Evolutionary conservation across 352 stramenopile species (phyloP), one percentile per base, ranked within the genome.

Genomic region (Globisporangium polare): DNA sequence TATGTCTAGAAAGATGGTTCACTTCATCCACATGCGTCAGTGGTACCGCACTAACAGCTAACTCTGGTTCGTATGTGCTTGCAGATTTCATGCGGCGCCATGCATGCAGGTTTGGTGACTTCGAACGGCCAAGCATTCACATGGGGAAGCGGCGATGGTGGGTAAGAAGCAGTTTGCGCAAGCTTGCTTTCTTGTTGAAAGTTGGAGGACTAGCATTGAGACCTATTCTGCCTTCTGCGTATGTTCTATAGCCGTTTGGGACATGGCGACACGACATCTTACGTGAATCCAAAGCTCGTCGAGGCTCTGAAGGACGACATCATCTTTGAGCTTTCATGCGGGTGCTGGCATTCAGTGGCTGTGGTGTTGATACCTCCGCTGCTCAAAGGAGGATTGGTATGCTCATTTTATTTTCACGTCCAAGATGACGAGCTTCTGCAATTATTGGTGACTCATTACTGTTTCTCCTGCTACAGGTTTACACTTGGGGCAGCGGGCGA

Each of bases 401-500:
- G 60, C n/a, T 15, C 18, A 18, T 29, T 26, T 18, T 27, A 9
- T 55, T 5, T 9, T 18, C 13, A 10, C 12, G 17, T 27, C 20
- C 5, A 12, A 4, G 12, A 18, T 53, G 47, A 5, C 37, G 10
- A 26, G 33, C 5, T n/a, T 45, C 17, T 49, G 27, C 26, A 41
- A 18, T 15, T 37, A 5, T 26, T n/a, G 53, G 6, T 46, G 15
- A 26, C 10, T 15, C 7, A 10, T 64, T 18, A 18, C 7, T 49
- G 37, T 9, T 10, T 12, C 62, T 64, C 9, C 8, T 27, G 18
- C 3, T 13, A 13, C 64, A 78, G 73, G 69, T 91, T 6, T 98
- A 98, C 60, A 98, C 92, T 3, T 98, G 90, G 90, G 92, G 92
- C n/a, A 96, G 77, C 46, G 93, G 94, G 0, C 95, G 90, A n/a